Conservation (phyloP, 805 yeast genomes). For the Ogataea degrootiae region DNA sequence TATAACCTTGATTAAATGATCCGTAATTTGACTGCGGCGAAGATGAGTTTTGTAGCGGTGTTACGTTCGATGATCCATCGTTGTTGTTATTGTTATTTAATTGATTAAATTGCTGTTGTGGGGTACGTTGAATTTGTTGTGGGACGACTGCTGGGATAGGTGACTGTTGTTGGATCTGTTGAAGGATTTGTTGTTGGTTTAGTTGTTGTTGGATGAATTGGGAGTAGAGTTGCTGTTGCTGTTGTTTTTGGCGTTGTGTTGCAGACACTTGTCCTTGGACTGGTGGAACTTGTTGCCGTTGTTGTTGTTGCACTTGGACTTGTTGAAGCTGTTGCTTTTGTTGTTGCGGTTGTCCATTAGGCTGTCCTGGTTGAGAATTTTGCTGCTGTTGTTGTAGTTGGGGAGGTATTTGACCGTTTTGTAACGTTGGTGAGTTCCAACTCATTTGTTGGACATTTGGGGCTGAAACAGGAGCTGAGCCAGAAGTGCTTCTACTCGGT, state of each 20-base stretch:
- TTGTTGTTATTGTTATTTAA: conserved; percentile 1
- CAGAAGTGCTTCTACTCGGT: background rate
- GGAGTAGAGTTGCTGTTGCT: conserved; percentile 16
- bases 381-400: conserved; percentile 6
- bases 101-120: conserved; percentile 16
- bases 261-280: conserved; percentile 9
- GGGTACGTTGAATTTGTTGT: conserved; percentile 7
- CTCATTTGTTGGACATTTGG: background rate
- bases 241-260: conserved; percentile 9
- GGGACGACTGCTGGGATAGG: conserved; percentile 4
- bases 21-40: conserved; percentile 15
- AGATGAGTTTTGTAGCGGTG: conserved; percentile 1
- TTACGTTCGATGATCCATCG: background rate
- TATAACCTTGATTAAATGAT: background rate
- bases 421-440: background rate
- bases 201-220: conserved; percentile 20
- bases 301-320: background rate
- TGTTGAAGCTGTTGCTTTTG: background rate
- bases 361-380: conserved; percentile 2
- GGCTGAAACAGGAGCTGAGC: no score
- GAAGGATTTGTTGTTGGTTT: conserved; percentile 15
- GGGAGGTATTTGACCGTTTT: background rate
- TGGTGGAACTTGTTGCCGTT: conserved; percentile 1
- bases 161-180: conserved; percentile 20
- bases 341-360: background rate